These are phyloP conservation scores for Kluyveromyces dobzhanskii DNA, from an alignment of 805 yeast genomes.

Conservation along the genomic window DNA sequence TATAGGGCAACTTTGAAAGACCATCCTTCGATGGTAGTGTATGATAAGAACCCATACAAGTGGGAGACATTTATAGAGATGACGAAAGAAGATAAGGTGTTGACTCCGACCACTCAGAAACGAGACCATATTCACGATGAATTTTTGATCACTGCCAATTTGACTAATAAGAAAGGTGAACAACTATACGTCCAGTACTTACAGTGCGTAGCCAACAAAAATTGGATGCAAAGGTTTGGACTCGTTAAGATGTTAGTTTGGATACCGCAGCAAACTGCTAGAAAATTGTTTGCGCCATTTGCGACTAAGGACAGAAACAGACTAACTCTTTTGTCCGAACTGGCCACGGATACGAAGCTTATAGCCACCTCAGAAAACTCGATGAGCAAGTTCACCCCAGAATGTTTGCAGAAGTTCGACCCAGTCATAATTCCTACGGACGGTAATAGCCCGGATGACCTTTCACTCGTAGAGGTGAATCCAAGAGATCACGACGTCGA, in stretches of 20 bases:
- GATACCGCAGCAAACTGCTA: slow-evolving; percentile 52
- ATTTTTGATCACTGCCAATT: slow-evolving; percentile 51
- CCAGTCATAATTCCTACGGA: slow-evolving; percentile 25
- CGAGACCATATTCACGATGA: slow-evolving; percentile 41
- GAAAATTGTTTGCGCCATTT: slow-evolving; percentile 51
- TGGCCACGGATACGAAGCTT: slow-evolving; percentile 50
- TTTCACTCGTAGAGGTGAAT: slow-evolving; percentile 50
- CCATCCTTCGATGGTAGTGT: slow-evolving; percentile 26
- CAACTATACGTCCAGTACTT: slow-evolving; percentile 69
- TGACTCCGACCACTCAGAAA: slow-evolving; percentile 32
- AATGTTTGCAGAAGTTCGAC: slow-evolving; percentile 13
- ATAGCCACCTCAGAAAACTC: slow-evolving; percentile 38
- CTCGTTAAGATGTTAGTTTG: slow-evolving; percentile 68
- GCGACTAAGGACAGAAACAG: slow-evolving; percentile 48
- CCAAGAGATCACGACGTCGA: slow-evolving; percentile 39
- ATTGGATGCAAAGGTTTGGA: slow-evolving; percentile 71
- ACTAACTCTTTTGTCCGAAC: slow-evolving; percentile 54
- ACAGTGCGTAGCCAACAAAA: slow-evolving; percentile 54
- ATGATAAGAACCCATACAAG: slow-evolving; percentile 46
- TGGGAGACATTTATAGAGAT: slow-evolving; percentile 55
- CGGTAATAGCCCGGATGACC: slow-evolving; percentile 18
- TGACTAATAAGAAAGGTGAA: slow-evolving; percentile 49
- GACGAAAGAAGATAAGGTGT: slow-evolving; percentile 37
- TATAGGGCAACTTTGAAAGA: slow-evolving; percentile 8
- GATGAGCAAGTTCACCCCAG: slow-evolving; percentile 13